Evolutionary conservation across 192 early-diverging fungal genomes (phyloP).

Genomic region (Backusella macrospora): DNA sequence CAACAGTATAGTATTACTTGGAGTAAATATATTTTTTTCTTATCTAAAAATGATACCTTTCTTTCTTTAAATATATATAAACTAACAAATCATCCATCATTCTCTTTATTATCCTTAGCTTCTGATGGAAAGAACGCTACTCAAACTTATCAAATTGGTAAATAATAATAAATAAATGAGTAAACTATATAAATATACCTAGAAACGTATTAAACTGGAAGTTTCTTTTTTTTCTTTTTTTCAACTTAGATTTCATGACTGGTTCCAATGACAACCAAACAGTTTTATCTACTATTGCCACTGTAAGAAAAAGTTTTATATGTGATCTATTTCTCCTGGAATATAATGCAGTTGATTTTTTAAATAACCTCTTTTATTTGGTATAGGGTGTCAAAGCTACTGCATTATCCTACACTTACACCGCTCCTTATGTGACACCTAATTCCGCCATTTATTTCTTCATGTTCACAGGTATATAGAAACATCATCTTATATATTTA

Average conservation of each 20-base stretch:
- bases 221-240: too few species aligned
- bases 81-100: background rate
- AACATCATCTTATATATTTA: background rate
- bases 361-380: background rate
- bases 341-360: background rate
- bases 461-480: conserved; percentile 41
- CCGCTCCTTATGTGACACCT: conserved; percentile 32
- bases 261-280: conserved; percentile 38
- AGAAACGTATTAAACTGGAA: background rate
- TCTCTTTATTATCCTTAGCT: background rate
- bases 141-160: conserved; percentile 14
- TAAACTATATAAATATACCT: background rate
- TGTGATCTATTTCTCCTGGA: background rate
- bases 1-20: conserved; percentile 28
- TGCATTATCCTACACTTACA: conserved; percentile 26
- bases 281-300: conserved; percentile 32
- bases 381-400: conserved; percentile 28
- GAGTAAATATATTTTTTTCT: conserved; percentile 26
- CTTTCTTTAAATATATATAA: background rate
- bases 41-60: background rate
- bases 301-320: conserved; percentile 27
- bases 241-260: conserved; percentile 44
- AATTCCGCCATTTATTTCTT: conserved; percentile 44
- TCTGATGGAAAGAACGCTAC: conserved; percentile 9
- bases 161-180: background rate